Base-by-base conservation (phyloP, 1,139 yeast species). In the Yamadazyma buinensis region DNA sequence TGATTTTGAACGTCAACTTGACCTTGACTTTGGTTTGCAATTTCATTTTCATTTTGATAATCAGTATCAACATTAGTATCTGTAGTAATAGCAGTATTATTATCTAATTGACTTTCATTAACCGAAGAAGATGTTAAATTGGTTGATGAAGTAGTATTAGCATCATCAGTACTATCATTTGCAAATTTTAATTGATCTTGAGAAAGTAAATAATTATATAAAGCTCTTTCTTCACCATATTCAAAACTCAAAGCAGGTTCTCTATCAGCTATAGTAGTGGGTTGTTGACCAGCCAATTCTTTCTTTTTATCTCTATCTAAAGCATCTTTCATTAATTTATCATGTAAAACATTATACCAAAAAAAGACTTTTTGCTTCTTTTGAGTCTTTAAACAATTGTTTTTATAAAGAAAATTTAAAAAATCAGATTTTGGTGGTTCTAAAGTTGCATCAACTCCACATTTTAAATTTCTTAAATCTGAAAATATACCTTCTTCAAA, bases 281-380 rank as follows among this genome's bases (percentile, higher is more conserved):
- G 71, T 4, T 59, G 57, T 44, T 77, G 84, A 34, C 70, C 69
- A 23, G 64, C 39, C 30, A 64, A 57, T 49, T 90, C 97, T 51
- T 86, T 81, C 57, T 88, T 88, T 54, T 90, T 63, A 53, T 92
- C 98, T 48, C 98, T 69, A 58, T 90, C 97, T 36, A 92, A 64
- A 1, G 97, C 97, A 59, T 92, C 98, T 3, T 92, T 80, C 74
- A 92, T 90, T 33, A 92, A 64, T 52, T 85, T 81, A 55, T 92
- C 97, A 60, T 92, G 97, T 28, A 94, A 92, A 7, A 92, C 97
- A 52, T 90, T 84, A 57, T 85, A 90, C 98, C 98, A 92, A 57
- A 83, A 88, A 55, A 92, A 92, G 26, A 92, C 97, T 56, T 92
- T 92, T 56, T 92, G 98, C 55, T 92, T 92, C 69, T 92, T 92